phyloP scores from a whole-genome alignment of 169 alveolate genomes.

The Cryptosporidium viatorum region DNA sequence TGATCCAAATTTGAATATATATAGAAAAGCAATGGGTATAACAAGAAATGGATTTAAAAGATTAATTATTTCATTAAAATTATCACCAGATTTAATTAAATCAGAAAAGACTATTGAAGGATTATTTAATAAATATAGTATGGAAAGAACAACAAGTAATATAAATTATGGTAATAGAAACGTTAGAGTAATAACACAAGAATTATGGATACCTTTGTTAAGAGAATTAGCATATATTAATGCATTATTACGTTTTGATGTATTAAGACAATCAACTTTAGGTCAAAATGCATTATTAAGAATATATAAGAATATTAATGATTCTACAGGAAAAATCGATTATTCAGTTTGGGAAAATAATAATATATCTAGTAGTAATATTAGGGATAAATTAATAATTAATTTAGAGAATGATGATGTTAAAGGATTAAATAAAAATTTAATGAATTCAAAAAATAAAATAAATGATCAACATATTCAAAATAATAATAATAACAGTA shows the following conservation, averaged over 20 bases:
- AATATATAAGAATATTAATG: constrained; percentile 32
- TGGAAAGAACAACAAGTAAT: constrained; percentile 35
- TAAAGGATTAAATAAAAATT: neutral
- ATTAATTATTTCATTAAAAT: constrained; percentile 45
- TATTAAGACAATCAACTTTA: constrained; percentile 59
- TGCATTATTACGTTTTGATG: constrained; percentile 66
- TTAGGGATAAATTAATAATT: neutral
- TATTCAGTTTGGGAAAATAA: constrained; percentile 56
- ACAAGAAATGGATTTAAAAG: constrained; percentile 70
- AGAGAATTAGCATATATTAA: constrained; percentile 74
- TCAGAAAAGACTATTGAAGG: constrained; percentile 38
- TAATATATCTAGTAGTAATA: neutral
- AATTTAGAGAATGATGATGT: neutral
- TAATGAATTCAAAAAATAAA: neutral
- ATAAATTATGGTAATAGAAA: constrained; percentile 28
- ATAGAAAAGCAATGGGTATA: constrained; percentile 68
- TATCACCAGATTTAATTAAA: constrained; percentile 49
- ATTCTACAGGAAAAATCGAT: constrained; percentile 63
- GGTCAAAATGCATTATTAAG: constrained; percentile 62
- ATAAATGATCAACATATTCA: neutral
- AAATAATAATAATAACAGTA: neutral
- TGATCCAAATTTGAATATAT: constrained; percentile 37
- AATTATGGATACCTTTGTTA: constrained; percentile 70
- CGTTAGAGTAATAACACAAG: constrained; percentile 72
- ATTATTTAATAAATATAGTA: constrained; percentile 52